phyloP scores from a whole-genome alignment of 805 yeast species.

The Candida quercuum region DNA sequence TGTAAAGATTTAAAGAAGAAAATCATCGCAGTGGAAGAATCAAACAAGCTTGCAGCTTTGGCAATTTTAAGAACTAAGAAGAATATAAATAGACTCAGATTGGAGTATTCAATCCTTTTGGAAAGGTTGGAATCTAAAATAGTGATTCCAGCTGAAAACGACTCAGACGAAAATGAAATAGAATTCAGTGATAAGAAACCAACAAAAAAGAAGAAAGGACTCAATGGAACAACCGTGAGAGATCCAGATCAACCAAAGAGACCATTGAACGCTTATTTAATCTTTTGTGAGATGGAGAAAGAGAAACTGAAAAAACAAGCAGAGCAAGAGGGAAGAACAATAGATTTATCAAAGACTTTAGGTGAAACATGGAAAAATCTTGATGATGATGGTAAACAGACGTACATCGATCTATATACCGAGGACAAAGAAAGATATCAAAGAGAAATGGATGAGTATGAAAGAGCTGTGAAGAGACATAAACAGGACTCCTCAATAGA shows the following conservation, averaged over 20 bases:
- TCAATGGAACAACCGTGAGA: constrained; percentile 25
- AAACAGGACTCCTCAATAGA: background rate
- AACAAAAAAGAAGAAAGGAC: constrained; percentile 23
- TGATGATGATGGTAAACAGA: constrained; percentile 61
- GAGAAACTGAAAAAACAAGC: constrained; percentile 59
- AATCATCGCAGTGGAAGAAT: constrained; percentile 66
- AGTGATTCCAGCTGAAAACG: constrained; percentile 10
- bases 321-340: constrained; percentile 46
- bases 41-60: constrained; percentile 69
- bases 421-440: constrained; percentile 74
- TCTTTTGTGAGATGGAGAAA: constrained; percentile 83
- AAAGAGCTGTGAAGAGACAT: constrained; percentile 7
- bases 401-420: constrained; percentile 70
- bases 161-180: constrained; percentile 5
- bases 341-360: constrained; percentile 71
- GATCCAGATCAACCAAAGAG: constrained; percentile 86
- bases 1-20: constrained; percentile 68
- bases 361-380: constrained; percentile 84
- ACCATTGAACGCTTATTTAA: constrained; percentile 85
- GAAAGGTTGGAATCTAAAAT: constrained; percentile 71
- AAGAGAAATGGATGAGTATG: constrained; percentile 60
- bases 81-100: constrained; percentile 69
- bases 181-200: constrained; percentile 16
- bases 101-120: constrained; percentile 75
- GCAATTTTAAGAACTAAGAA: constrained; percentile 74